Evolutionary conservation across 2,329 filamentous ascomycete species (phyloP), one percentile per base, ranked within the genome.

Genomic region (Zasmidium cellare): DNA sequence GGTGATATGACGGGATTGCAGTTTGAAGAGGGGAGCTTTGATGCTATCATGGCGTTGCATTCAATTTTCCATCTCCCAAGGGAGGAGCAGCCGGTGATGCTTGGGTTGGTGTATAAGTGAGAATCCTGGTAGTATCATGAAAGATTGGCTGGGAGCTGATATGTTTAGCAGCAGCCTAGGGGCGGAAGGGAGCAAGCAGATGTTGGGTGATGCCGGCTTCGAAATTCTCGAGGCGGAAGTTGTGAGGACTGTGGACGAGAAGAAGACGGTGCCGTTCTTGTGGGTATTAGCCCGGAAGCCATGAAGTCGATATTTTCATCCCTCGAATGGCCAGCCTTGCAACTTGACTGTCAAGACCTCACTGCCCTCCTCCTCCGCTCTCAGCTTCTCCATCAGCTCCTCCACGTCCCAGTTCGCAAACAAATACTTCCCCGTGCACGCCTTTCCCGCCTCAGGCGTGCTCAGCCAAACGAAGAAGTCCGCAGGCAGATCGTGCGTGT

Each of bases 391-490:
- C 55, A 67, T 67, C 47, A 73, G 50, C 47, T 71, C 65, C 48
- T 57, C 51, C 19, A 64, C 45, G 46, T 64, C 59, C 59, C 59
- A 64, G 28, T 61, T 58, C 28, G 59, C 56, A 53, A 56, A 61
- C 18, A 59, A n/a, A 57, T 64, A 72, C 9, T 71, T 66, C 1
- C 75, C 75, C 55, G 71, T 70, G 18, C 78, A 57, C 52, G 77
- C 77, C 0, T 65, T 63, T 0, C 35, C 35, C 3, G 73, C 74
- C 61, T 79, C 74, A 2, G 69, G 59, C n/a, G 68, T 71, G 1
- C 72, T 67, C 3, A 75, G 62, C 76, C 76, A 79, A 1, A 78
- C 67, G 9, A 61, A 56, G 57, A 70, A 71, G 38, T 62, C 48
- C 2, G 56, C 67, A 16, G 68, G 57, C 20, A 70, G 23, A 23